A percentile compares a stretch with the other conserved stretches of the same genome.
Conservation (phyloP, 2,329 filamentous ascomycete genomes). For the Paraconiothyrium brasiliense region DNA sequence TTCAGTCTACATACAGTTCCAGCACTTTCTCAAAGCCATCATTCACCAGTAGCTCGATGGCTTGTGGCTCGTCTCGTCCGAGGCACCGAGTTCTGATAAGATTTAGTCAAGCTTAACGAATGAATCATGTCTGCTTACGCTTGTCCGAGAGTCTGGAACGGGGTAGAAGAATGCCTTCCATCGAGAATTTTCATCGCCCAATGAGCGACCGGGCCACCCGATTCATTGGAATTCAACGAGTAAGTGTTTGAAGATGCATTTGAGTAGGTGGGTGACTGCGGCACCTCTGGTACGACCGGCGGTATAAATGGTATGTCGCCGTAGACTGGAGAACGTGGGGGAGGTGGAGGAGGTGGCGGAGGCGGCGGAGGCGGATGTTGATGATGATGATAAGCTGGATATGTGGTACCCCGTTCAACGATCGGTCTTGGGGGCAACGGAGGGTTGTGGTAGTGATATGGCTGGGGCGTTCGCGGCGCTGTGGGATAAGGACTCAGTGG, state of each 20-base stretch:
- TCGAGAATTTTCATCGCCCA: conserved; percentile 58
- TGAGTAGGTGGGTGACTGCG: conserved; percentile 54
- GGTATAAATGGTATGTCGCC: conserved; percentile 46
- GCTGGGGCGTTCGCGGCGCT: conserved; percentile 38
- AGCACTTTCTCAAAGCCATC: conserved; percentile 55
- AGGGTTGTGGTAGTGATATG: conserved; percentile 24
- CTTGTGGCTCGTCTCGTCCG: conserved; percentile 47
- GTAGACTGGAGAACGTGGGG: conserved; percentile 25
- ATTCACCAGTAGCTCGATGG: conserved; percentile 44
- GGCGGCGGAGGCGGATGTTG: conserved; percentile 25
- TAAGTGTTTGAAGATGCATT: conserved; percentile 54
- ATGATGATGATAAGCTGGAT: conserved; percentile 16
- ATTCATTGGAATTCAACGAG: conserved; percentile 48
- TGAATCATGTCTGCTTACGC: conserved; percentile 12
- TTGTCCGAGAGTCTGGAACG: conserved; percentile 46
- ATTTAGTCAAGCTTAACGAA: conserved; percentile 15
- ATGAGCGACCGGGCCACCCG: conserved; percentile 45
- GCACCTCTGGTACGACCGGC: conserved; percentile 49
- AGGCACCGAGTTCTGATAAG: conserved; percentile 42
- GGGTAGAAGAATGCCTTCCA: conserved; percentile 50
- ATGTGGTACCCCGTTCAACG: conserved; percentile 37
- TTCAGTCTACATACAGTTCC: conserved; percentile 41
- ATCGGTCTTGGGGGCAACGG: conserved; percentile 39
- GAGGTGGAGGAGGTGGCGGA: conserved; percentile 19
- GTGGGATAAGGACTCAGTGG: conserved; percentile 12